Evolutionary conservation across 2,329 filamentous ascomycete genomes (phyloP), one percentile per base, ranked within the genome.

Genomic region (Epichloe bromicola): DNA sequence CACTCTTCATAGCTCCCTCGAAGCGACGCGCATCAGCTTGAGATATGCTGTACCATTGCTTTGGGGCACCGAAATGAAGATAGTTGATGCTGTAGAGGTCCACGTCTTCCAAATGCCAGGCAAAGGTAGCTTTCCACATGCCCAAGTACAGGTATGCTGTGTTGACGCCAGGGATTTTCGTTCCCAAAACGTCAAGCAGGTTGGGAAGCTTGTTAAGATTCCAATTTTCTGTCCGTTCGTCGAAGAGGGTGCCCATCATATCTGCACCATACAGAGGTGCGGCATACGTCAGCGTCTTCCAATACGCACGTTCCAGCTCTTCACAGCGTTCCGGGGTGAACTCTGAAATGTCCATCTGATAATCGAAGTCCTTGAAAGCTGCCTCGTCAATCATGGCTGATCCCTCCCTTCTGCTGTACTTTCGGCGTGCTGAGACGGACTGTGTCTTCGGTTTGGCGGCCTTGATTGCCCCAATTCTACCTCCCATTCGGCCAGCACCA

Each of bases 11-110:
- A 41, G 88, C 91, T 38, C 83, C 81, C 67, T 98, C 93, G 60
- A 98, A 98, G 15, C 86, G 84, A 48, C 89, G 82, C 14, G 91
- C 89, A 65, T 98, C 93, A 57, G 87, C 86, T 66, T 97, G 94
- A 1, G 91, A 95, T 57, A 98, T 97, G 67, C 90, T 96, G 70
- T 98, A 98, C 93, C 93, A 98, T 66, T 98, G 93, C 69, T 98
- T 98, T 0, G 93, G 93, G 1, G 93, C 93, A 50, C 93, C 93
- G 65, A 98, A 98, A 63, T 98, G 93, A 53, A 98, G 89, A 66
- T 96, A 98, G 71, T 98, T 98, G 76, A 98, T 98, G 66, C 90
- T 97, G 80, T 98, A 98, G 4, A 98, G 79, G 70, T 98, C 93
- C 41, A 98, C 91, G 65, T 98, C 93, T 65, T 98, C 93, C 49